These are phyloP conservation scores for Holtermanniella nyarrowii DNA, from an alignment of 768 basidiomycete genomes.

Conservation along the genomic window DNA sequence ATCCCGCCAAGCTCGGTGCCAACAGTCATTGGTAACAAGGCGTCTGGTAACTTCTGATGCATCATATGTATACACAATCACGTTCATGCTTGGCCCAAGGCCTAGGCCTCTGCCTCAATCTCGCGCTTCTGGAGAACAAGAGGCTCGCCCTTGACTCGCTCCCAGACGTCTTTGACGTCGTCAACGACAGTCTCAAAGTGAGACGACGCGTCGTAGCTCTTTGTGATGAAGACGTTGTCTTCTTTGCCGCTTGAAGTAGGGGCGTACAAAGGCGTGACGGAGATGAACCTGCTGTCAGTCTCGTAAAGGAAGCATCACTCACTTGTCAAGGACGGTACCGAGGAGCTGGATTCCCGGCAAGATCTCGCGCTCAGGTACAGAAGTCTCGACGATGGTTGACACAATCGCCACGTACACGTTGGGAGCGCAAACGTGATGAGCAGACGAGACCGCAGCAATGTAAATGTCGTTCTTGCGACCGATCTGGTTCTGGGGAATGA, in stretches of 20 bases:
- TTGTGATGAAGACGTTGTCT: conserved; percentile 94
- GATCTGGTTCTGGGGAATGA: conserved; percentile 98
- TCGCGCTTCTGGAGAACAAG: conserved; percentile 39
- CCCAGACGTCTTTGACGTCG: conserved; percentile 94
- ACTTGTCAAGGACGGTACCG: conserved; percentile 91
- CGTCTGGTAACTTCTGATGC: neutral
- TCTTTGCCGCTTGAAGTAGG: conserved; percentile 68
- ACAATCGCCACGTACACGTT: conserved; percentile 94
- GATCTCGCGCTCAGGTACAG: conserved; percentile 83
- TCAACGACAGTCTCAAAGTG: conserved; percentile 99
- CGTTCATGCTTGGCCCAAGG: too few species aligned
- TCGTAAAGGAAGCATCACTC: conserved; percentile 28
- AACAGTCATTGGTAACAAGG: conserved; percentile 36
- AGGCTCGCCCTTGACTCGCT: conserved; percentile 52
- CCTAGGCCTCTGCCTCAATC: conserved; percentile 33
- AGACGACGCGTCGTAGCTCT: conserved; percentile 94
- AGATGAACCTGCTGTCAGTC: conserved; percentile 62
- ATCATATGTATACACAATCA: neutral
- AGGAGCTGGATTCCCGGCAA: conserved; percentile 82
- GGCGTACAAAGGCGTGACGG: conserved; percentile 75
- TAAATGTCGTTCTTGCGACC: conserved; percentile 92
- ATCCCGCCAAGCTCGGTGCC: conserved; percentile 81
- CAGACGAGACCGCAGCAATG: conserved; percentile 91
- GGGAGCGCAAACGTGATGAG: conserved; percentile 95
- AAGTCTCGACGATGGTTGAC: conserved; percentile 94